Evolutionary conservation across 2,329 filamentous ascomycete species (phyloP), one percentile per base, ranked within the genome.

Genomic region (Pseudophaeomoniella oleicola): DNA sequence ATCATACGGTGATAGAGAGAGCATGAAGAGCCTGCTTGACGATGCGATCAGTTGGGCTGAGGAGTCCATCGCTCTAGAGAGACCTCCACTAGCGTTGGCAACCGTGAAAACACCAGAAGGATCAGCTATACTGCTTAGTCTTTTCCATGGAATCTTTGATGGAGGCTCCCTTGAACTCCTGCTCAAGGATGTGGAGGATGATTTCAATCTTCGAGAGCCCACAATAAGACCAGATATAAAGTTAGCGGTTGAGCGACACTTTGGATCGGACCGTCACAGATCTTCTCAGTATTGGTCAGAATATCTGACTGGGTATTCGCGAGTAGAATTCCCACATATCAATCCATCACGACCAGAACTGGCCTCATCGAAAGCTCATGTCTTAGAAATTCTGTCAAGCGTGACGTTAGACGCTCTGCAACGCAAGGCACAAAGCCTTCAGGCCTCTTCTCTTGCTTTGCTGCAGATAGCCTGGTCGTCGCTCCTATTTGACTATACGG

Each of bases 61-160:
- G n/a, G n/a, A n/a, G n/a, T n/a, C n/a, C n/a, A n/a, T n/a, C n/a
- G n/a, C n/a, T n/a, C n/a, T n/a, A n/a, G n/a, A n/a, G n/a, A n/a
- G n/a, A n/a, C n/a, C n/a, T n/a, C n/a, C n/a, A n/a, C n/a, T n/a
- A n/a, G n/a, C n/a, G n/a, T n/a, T n/a, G n/a, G n/a, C n/a, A n/a
- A n/a, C n/a, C n/a, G n/a, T n/a, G n/a, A n/a, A n/a, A n/a, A n/a
- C n/a, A n/a, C n/a, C n/a, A n/a, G n/a, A n/a, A n/a, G n/a, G n/a
- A n/a, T n/a, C n/a, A n/a, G n/a, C n/a, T 27, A 27, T 27, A n/a
- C 22, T 27, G 22, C 22, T 27, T n/a, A 27, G 22, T n/a, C 6
- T 27, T 6, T 27, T 27, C n/a, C 87, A 94, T 56, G 84, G 86
- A 2, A 65, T 94, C 14, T 94, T 94, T 45, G 87, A 94, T 50